These are phyloP conservation scores for Cystobasidium ongulense DNA, from an alignment of 768 basidiomycete species.

Conservation along the genomic window DNA sequence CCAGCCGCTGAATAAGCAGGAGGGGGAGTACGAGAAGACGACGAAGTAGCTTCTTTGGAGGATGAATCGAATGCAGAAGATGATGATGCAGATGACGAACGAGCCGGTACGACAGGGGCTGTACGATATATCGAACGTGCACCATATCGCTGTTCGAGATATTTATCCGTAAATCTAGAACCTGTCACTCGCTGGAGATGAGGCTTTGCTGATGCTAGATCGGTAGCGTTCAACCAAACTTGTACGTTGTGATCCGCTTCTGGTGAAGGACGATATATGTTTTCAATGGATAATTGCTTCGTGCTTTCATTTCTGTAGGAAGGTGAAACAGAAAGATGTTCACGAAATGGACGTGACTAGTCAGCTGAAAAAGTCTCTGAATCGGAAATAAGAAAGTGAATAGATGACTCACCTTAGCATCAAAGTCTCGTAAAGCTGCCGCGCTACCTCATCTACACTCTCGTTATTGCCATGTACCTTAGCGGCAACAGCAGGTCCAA, in stretches of 20 bases:
- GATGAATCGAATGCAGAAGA: neutral
- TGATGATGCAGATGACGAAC: neutral
- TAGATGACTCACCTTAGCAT: constrained; percentile 50
- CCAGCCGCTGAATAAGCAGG: constrained; percentile 15
- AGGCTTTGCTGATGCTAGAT: constrained; percentile 65
- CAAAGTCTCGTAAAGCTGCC: constrained; percentile 83
- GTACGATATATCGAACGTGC: constrained; percentile 29
- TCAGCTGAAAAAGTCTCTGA: too few relatives aligned
- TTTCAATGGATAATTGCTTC: constrained; percentile 91
- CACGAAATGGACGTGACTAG: too few relatives aligned
- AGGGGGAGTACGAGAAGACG: neutral
- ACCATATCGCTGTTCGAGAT: constrained; percentile 57
- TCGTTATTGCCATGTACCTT: constrained; percentile 86
- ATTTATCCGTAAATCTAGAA: constrained; percentile 96
- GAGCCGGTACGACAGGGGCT: constrained; percentile 29
- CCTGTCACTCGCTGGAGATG: constrained; percentile 75
- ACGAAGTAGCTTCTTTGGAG: neutral
- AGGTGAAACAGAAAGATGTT: neutral
- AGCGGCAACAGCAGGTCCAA: constrained; percentile 84
- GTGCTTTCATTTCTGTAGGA: constrained; percentile 73
- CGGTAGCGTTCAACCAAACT: constrained; percentile 59
- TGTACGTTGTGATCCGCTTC: constrained; percentile 83
- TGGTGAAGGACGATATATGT: constrained; percentile 83
- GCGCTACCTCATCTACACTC: constrained; percentile 91
- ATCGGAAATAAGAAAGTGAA: too few relatives aligned